Evolutionary conservation across 2,329 filamentous ascomycete species (phyloP).

Genomic region (Aspergillus quadrilineatus): DNA sequence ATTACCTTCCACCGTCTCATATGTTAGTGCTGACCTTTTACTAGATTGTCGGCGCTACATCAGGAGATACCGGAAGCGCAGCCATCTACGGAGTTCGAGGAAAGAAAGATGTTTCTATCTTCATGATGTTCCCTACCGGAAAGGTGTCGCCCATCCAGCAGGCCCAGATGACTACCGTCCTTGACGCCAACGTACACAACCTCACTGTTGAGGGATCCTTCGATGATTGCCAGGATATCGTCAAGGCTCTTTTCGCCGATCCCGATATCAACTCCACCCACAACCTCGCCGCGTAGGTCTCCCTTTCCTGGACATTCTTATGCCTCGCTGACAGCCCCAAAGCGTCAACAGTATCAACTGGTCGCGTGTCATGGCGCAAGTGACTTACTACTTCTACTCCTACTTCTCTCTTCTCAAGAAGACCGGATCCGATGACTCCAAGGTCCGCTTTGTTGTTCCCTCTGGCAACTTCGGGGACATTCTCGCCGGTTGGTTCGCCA

Average conservation of each 20-base stretch:
- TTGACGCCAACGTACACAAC: conserved; percentile 91
- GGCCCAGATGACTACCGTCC: conserved; percentile 92
- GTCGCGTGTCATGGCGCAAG: conserved; percentile 92
- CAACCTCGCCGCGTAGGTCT: conserved; percentile 69
- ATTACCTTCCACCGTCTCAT: not conserved
- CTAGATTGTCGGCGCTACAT: conserved; percentile 75
- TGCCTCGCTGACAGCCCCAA: not conserved
- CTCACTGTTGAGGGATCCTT: conserved; percentile 86
- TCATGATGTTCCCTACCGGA: conserved; percentile 90
- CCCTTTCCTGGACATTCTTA: not conserved
- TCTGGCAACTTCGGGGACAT: conserved; percentile 98
- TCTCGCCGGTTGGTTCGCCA: conserved; percentile 82
- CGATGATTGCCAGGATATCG: conserved; percentile 94
- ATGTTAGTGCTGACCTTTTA: not conserved
- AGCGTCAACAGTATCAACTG: conserved; percentile 93
- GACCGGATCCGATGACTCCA: conserved; percentile 52
- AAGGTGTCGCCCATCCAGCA: conserved; percentile 90
- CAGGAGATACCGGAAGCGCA: conserved; percentile 84
- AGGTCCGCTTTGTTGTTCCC: conserved; percentile 80
- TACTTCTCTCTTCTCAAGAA: conserved; percentile 77
- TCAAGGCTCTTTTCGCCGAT: conserved; percentile 90
- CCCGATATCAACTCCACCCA: conserved; percentile 76
- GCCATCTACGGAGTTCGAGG: conserved; percentile 93
- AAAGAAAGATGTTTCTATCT: conserved; percentile 95
- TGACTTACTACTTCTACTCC: conserved; percentile 93